Base-by-base conservation (phyloP, 805 yeast genomes). In the Saccharomycopsis oosterbeekiorum region DNA sequence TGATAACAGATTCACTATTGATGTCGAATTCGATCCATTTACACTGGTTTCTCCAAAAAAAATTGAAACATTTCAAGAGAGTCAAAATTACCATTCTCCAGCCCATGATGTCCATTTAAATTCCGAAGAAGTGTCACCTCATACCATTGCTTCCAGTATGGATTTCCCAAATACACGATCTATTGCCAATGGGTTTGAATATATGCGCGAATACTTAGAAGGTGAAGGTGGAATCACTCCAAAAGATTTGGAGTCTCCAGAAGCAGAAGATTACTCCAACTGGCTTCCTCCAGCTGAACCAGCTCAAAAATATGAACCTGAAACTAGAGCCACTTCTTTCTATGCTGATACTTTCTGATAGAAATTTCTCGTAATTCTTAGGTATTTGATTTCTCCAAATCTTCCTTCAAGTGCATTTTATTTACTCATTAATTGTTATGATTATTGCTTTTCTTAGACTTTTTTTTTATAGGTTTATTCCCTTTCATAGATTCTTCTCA, bases 1-100 rank as follows among this genome's bases (percentile, higher is more conserved):
- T 29, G 64, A 41, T 11, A 62, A 62, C 36, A 50, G 64, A 47
- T 59, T 57, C 47, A 62, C 64, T 15, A 59, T 62, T 8, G 61
- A 62, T n/a, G 58, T 62, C 29, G 64, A 62, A 37, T 59, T 43
- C 19, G 60, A 61, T 40, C 64, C 64, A 24, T 55, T 47, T 39
- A 55, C 29, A 4, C 59, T 47, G 53, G 53, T 47, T 21, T 47
- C 53, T 24, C 53, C 53, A 47, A 47, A 47, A 8, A 47, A 47
- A 24, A 47, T 47, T 47, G 34, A 47, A 47, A 47, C 53, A 21
- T 47, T 47, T 26, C 53, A 47, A 47, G 34, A 47, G 3, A 47
- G 53, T n/a, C 29, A 47, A 12, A 47, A 47, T 24, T 47, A 47
- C 21, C 24, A 47, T 47, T 19, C 15, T 8, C 29, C 19, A 5